Evolutionary conservation across 2,329 filamentous ascomycete genomes (phyloP).

Genomic region (Nemania sp.): DNA sequence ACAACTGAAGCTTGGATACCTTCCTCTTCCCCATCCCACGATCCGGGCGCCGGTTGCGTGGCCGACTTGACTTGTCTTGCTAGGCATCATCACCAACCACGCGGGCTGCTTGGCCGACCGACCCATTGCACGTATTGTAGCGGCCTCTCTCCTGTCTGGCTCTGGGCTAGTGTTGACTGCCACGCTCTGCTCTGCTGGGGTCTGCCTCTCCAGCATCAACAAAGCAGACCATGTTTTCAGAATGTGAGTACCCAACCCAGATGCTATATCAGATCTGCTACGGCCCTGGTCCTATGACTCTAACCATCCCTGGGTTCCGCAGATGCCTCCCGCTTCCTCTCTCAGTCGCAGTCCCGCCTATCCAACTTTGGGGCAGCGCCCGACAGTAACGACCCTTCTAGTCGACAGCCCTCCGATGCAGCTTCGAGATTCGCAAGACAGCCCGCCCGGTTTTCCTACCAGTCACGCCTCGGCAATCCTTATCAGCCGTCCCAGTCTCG

Average conservation of each 20-base stretch:
- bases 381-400: constrained; percentile 49
- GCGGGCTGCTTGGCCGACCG: constrained; percentile 13
- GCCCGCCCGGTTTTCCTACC: constrained; percentile 39
- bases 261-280: neutral
- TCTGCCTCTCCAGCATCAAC: constrained; percentile 37
- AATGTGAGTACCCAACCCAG: constrained; percentile 66
- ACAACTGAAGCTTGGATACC: neutral
- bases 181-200: constrained; percentile 35
- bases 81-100: constrained; percentile 26
- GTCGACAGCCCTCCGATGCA: constrained; percentile 41
- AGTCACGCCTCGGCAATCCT: constrained; percentile 64
- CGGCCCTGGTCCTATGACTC: neutral
- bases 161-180: constrained; percentile 25
- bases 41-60: constrained; percentile 8
- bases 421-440: constrained; percentile 39
- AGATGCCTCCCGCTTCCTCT: constrained; percentile 97
- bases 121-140: constrained; percentile 8
- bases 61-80: constrained; percentile 21
- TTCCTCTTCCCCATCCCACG: neutral
- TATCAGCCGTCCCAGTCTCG: constrained; percentile 76
- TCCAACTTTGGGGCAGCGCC: constrained; percentile 68
- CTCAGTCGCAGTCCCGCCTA: constrained; percentile 92
- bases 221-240: constrained; percentile 70
- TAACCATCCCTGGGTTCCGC: constrained; percentile 28
- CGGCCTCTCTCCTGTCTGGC: constrained; percentile 5